Base-by-base conservation (phyloP, 371 early-diverging fungal genomes). In the Apophysomyces sp. region DNA sequence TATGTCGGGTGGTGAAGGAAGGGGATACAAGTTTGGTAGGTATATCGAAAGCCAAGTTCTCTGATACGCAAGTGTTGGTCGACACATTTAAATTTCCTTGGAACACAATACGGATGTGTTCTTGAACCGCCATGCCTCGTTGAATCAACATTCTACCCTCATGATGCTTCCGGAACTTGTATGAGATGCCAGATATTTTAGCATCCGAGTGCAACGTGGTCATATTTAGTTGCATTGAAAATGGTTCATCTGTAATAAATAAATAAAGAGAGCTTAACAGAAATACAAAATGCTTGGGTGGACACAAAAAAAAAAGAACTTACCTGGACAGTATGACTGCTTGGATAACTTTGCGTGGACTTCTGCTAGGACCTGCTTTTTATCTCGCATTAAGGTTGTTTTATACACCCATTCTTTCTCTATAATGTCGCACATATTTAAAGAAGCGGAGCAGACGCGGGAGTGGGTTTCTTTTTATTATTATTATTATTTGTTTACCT, bases 21-120 rank as follows among this genome's bases (percentile, higher is more conserved):
- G 80, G 80, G 2, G 77, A 77, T 9, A 80, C 80, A 1, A 73
- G 70, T 2, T 74, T 67, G 4, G 80, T 80, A 31, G 80, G 80
- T 16, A 80, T 61, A 53, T 69, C 58, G 60, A 80, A 80, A 26
- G 55, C 39, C 32, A 76, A 61, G 11, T 39, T 49, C 30, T 69
- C 62, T 7, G 69, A 72, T 49, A 57, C 9, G 21, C 49, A 44
- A 41, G n/a, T 66, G 24, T 24, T 63, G 62, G 16, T 63, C 57
- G 15, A 30, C 11, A 55, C 52, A 40, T 4, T 51, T 27, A 31
- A 59, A 5, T 24, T 52, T 0, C 64, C 71, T 44, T 68, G 64
- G 9, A 66, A 4, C 0, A 73, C 62, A 7, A 52, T 55, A 13
- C 73, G 64, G 28, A 74, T 49, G 18, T 27, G 31, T 34, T 29